phyloP scores from a whole-genome alignment of 768 basidiomycete genomes.

The Pulveroboletus sp. region DNA sequence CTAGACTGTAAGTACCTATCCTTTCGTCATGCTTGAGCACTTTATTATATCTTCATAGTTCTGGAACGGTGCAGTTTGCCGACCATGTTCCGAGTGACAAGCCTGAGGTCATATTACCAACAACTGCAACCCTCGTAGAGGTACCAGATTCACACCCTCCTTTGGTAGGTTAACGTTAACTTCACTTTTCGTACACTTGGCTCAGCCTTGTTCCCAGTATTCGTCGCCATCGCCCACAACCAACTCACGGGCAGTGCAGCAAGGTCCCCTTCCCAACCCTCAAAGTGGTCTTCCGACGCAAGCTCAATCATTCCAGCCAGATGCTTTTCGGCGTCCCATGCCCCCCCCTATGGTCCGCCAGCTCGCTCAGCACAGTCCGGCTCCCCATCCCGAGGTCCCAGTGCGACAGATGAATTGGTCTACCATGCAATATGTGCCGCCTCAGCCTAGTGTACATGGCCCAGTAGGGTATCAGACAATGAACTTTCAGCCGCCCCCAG shows the following conservation, averaged over 20 bases:
- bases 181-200: not conserved
- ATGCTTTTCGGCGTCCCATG: constrained; percentile 2
- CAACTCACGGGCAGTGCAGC: constrained; percentile 10
- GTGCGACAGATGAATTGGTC: constrained; percentile 11
- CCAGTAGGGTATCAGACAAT: not conserved
- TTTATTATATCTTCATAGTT: constrained; percentile 10
- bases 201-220: constrained; percentile 16
- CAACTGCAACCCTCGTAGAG: constrained; percentile 36
- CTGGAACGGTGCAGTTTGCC: constrained; percentile 13
- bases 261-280: not conserved
- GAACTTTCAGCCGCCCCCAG: constrained; percentile 3
- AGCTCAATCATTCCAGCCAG: not conserved
- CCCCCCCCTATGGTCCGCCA: not conserved
- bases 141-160: constrained; percentile 19
- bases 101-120: constrained; percentile 27
- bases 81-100: constrained; percentile 5
- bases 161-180: constrained; percentile 12
- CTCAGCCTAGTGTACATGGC: constrained; percentile 1
- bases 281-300: constrained; percentile 1
- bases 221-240: not conserved
- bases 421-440: constrained; percentile 9
- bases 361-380: not conserved
- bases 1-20: constrained; percentile 9
- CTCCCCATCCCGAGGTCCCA: constrained; percentile 1
- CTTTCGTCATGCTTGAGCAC: not conserved